These are phyloP conservation scores for Carex sylvatica DNA, from an alignment of 202 grass and related monocot species.

Conservation along the genomic window DNA sequence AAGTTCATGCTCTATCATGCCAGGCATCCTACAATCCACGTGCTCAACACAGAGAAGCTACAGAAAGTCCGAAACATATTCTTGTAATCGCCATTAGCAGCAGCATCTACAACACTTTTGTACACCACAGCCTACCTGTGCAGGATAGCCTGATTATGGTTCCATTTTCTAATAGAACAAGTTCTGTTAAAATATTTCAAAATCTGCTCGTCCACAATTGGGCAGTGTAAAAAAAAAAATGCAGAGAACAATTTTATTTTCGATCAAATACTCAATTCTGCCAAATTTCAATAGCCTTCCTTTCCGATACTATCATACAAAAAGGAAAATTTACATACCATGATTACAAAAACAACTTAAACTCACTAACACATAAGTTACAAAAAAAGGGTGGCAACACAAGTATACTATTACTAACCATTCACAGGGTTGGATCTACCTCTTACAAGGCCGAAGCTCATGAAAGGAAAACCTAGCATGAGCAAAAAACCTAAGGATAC, in stretches of 20 bases:
- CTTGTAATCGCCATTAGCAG: conserved; percentile 11
- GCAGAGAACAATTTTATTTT: neutral
- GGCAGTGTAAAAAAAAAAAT: neutral
- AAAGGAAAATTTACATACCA: conserved; percentile 3
- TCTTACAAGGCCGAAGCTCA: neutral
- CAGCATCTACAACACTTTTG: conserved; percentile 37
- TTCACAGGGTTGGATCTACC: conserved; percentile 8
- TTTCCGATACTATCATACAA: neutral
- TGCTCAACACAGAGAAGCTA: neutral
- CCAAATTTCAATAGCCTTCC: neutral
- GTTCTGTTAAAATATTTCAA: neutral
- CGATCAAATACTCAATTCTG: neutral
- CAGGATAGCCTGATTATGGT: neutral
- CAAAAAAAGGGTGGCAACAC: neutral
- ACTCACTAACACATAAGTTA: neutral
- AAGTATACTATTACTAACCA: neutral
- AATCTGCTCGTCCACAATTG: neutral
- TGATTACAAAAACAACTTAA: neutral
- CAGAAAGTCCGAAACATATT: conserved; percentile 19
- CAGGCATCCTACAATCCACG: neutral
- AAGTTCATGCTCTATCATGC: conserved; percentile 29
- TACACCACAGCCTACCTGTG: conserved; percentile 16
- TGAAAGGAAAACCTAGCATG: neutral
- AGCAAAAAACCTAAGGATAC: neutral
- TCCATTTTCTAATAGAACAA: neutral